These are phyloP conservation scores for Flaveria ramosissima DNA, from an alignment of 129 eudicot species.

Conservation along the genomic window DNA sequence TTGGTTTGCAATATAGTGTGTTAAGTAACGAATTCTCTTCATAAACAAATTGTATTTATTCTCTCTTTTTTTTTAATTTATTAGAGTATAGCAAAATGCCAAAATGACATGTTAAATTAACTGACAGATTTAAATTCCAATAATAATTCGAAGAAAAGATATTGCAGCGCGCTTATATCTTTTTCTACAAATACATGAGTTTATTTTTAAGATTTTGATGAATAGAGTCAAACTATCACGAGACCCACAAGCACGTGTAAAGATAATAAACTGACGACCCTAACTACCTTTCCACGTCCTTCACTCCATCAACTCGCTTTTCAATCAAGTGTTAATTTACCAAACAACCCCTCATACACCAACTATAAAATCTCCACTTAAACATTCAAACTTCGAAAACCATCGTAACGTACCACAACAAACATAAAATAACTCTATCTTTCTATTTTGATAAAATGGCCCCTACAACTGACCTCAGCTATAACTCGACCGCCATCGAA, in stretches of 20 bases:
- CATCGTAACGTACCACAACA: slow-evolving; percentile 7
- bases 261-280: slow-evolving; percentile 7
- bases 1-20: too few relatives aligned
- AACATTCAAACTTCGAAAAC: neutral
- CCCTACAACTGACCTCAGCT: neutral
- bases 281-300: slow-evolving; percentile 20
- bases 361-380: slow-evolving; percentile 17
- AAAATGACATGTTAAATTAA: too few relatives aligned
- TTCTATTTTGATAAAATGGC: slow-evolving; percentile 12
- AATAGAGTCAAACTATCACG: neutral
- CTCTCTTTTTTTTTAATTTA: too few relatives aligned
- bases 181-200: too few relatives aligned
- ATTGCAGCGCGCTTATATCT: neutral
- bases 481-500: neutral
- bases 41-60: too few relatives aligned
- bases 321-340: neutral
- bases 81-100: too few relatives aligned
- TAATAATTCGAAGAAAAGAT: neutral
- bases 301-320: neutral
- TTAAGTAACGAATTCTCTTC: too few relatives aligned
- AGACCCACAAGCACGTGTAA: slow-evolving; percentile 10
- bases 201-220: too few relatives aligned
- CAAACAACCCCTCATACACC: slow-evolving; percentile 4
- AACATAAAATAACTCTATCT: neutral
- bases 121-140: neutral